Percentiles rank a stretch among this genome's conserved stretches.
Conservation (phyloP, 2,329 filamentous ascomycete species). For the Xylariaceae sp. region DNA sequence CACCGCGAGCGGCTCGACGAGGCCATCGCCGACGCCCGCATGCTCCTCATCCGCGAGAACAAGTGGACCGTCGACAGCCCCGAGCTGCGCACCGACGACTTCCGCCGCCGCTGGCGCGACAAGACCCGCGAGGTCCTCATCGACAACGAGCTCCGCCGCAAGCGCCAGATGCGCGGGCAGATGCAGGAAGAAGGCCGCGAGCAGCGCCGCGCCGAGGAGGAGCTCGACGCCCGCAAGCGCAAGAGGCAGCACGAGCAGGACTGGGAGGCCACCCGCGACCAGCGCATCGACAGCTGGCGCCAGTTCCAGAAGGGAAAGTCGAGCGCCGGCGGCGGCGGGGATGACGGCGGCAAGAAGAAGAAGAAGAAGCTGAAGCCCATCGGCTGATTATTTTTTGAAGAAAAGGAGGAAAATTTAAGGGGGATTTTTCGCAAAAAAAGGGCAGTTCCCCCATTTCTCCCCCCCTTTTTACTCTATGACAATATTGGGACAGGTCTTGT, state of each 20-base stretch:
- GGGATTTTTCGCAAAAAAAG: too few species aligned
- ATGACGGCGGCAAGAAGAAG: slow-evolving; percentile 50
- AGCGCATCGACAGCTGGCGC: slow-evolving; percentile 90
- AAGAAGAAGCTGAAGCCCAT: slow-evolving; percentile 68
- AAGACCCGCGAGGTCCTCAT: slow-evolving; percentile 87
- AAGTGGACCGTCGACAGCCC: slow-evolving; percentile 87
- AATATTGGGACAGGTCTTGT: slow-evolving; percentile 1
- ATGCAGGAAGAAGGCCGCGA: slow-evolving; percentile 95
- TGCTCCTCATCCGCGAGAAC: slow-evolving; percentile 88
- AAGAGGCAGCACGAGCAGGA: slow-evolving; percentile 90
- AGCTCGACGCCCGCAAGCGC: slow-evolving; percentile 71
- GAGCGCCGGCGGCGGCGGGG: slow-evolving; percentile 38
- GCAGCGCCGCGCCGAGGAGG: slow-evolving; percentile 79
- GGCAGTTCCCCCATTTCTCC: too few species aligned
- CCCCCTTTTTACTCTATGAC: slow-evolving; percentile 4
- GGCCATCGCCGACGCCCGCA: slow-evolving; percentile 90
- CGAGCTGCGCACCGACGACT: slow-evolving; percentile 78
- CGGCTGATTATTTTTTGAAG: slow-evolving; percentile 29
- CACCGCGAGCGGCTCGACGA: slow-evolving; percentile 82
- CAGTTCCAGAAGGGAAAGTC: slow-evolving; percentile 76
- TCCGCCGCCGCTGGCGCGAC: slow-evolving; percentile 79
- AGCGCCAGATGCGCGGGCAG: slow-evolving; percentile 83
- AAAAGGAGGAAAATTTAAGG: too few species aligned
- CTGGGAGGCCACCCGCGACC: slow-evolving; percentile 89
- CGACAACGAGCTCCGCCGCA: slow-evolving; percentile 81